These are phyloP conservation scores for Brassica juncea DNA, from an alignment of 345 rosid species.

Conservation along the genomic window DNA sequence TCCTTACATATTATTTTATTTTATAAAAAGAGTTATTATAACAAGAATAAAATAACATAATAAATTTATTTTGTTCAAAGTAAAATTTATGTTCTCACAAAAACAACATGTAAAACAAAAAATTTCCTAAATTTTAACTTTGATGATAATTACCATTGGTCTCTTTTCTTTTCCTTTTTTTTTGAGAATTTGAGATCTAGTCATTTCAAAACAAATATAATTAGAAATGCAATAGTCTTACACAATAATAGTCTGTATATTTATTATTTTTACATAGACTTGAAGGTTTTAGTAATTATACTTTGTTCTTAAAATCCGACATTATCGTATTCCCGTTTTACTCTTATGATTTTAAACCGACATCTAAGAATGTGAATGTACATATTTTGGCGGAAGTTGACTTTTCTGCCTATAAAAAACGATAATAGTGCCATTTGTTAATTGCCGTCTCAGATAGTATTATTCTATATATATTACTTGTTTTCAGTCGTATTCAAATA, in stretches of 20 bases:
- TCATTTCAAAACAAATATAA: background rate
- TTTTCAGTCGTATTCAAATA: constrained; percentile 10
- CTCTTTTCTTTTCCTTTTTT: background rate
- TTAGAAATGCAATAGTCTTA: background rate
- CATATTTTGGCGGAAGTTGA: constrained; percentile 27
- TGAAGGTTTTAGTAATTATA: background rate
- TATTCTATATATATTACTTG: background rate
- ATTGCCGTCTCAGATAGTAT: constrained; percentile 23
- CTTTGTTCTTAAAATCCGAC: background rate
- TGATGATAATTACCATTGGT: background rate
- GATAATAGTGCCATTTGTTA: constrained; percentile 6
- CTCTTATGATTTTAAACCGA: background rate
- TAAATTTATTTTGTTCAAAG: background rate
- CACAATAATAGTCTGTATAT: background rate
- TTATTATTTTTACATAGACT: background rate
- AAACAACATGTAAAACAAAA: background rate
- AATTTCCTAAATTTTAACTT: background rate
- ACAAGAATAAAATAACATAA: background rate
- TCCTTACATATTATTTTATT: background rate
- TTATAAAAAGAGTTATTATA: background rate
- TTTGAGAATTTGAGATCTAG: background rate
- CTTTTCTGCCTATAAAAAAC: constrained; percentile 13
- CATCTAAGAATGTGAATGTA: background rate
- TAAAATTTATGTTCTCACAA: background rate
- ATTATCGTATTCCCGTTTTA: background rate